Evolutionary conservation across 192 early-diverging fungal species (phyloP).

Genomic region (Podochytrium sp.): DNA sequence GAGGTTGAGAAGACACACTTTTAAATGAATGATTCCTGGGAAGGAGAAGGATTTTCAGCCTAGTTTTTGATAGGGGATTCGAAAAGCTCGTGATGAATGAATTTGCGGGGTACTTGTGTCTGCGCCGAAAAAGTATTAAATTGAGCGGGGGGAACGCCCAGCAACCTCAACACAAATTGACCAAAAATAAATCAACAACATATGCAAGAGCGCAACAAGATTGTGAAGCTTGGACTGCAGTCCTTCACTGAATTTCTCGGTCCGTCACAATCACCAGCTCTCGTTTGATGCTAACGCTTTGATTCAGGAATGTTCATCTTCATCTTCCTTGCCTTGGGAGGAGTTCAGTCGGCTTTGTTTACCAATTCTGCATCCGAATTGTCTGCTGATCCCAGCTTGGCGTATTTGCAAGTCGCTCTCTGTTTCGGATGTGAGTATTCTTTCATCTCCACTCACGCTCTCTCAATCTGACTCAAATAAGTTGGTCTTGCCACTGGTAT

Average conservation of each 20-base stretch:
- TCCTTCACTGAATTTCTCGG: conserved; percentile 9
- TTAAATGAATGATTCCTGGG: too few relatives aligned
- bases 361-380: conserved; percentile 11
- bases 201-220: not conserved
- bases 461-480: not conserved
- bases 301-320: conserved; percentile 37
- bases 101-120: too few relatives aligned
- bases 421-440: conserved; percentile 42
- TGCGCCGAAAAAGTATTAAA: too few relatives aligned
- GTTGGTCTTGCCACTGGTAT: conserved; percentile 35
- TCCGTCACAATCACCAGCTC: too few relatives aligned
- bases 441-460: not conserved
- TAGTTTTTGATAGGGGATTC: too few relatives aligned
- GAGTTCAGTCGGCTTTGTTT: conserved; percentile 27
- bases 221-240: conserved; percentile 3
- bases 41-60: too few relatives aligned
- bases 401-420: conserved; percentile 34
- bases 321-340: conserved; percentile 37
- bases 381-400: conserved; percentile 8
- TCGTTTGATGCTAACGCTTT: too few relatives aligned
- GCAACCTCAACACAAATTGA: too few relatives aligned
- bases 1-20: too few relatives aligned
- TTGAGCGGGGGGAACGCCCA: too few relatives aligned
- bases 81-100: too few relatives aligned
- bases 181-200: too few relatives aligned